Percentiles rank a stretch among this genome's conserved stretches.
Conservation (phyloP, 768 basidiomycete species). For the Tylopilus sp. region DNA sequence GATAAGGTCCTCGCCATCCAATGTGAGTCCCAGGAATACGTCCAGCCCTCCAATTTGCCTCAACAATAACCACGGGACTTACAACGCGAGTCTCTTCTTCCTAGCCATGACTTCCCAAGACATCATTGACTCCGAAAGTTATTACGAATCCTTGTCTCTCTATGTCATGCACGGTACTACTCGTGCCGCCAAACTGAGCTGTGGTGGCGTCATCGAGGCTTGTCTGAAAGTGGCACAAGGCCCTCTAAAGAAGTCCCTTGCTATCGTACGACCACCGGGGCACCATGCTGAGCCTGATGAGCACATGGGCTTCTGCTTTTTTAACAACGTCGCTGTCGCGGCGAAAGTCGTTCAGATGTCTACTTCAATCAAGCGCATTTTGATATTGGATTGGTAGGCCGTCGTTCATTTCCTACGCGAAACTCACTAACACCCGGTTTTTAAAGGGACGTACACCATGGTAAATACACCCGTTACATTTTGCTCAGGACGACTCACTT, state of each 20-base stretch:
- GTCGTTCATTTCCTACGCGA: not conserved
- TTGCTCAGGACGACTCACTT: slow-evolving; percentile 9
- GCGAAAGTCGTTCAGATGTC: slow-evolving; percentile 73
- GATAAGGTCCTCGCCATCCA: slow-evolving; percentile 81
- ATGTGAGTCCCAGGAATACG: slow-evolving; percentile 48
- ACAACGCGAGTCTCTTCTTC: slow-evolving; percentile 14
- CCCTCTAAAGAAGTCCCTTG: slow-evolving; percentile 81
- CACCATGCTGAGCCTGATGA: slow-evolving; percentile 98
- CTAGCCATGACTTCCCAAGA: slow-evolving; percentile 74
- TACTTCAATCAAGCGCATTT: slow-evolving; percentile 69
- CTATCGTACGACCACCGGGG: slow-evolving; percentile 95
- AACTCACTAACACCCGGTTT: slow-evolving; percentile 8
- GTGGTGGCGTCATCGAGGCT: slow-evolving; percentile 93
- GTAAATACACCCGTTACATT: slow-evolving; percentile 34
- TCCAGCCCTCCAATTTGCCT: slow-evolving; percentile 3
- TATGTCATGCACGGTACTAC: slow-evolving; percentile 89
- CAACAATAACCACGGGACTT: slow-evolving; percentile 6
- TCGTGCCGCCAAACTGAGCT: slow-evolving; percentile 80
- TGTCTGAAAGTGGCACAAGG: slow-evolving; percentile 80
- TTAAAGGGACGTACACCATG: slow-evolving; percentile 92
- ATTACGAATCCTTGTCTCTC: slow-evolving; percentile 89
- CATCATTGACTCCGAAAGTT: slow-evolving; percentile 68
- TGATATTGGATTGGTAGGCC: slow-evolving; percentile 93
- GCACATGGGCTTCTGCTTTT: slow-evolving; percentile 99
- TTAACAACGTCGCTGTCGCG: slow-evolving; percentile 96